Conservation (phyloP, 1,284 basidiomycete genomes). For the Ceratorhiza oryzae-sativae region DNA sequence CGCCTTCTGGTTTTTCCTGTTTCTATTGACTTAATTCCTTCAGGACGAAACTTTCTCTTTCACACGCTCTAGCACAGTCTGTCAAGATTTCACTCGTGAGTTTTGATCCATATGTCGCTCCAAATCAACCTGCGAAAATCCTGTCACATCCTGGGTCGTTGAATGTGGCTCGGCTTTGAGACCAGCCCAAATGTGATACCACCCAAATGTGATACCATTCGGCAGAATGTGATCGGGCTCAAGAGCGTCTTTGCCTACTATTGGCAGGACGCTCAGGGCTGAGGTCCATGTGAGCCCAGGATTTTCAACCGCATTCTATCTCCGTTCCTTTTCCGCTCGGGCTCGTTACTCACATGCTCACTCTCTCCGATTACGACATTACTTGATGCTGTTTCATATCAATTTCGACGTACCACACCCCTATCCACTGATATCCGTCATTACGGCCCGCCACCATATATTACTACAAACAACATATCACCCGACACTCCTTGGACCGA, state of each 20-base stretch:
- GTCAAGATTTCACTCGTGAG: conserved; percentile 91
- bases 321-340: no score
- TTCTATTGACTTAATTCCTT: conserved; percentile 43
- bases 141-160: neutral
- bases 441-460: neutral
- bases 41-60: conserved; percentile 95
- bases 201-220: no score
- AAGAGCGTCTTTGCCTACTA: no score
- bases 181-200: neutral
- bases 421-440: neutral
- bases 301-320: no score
- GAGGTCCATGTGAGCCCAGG: neutral
- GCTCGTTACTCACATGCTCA: neutral
- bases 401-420: neutral
- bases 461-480: neutral
- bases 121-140: no score
- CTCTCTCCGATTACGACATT: neutral
- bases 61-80: conserved; percentile 93
- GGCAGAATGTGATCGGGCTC: no score
- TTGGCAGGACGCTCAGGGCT: neutral
- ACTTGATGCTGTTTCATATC: neutral
- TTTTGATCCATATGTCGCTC: conserved; percentile 17
- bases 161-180: neutral
- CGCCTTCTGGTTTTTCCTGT: conserved; percentile 18
- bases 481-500: neutral